These are phyloP conservation scores for Pachyrhizus erosus DNA, from an alignment of 306 rosid species.

Conservation along the genomic window DNA sequence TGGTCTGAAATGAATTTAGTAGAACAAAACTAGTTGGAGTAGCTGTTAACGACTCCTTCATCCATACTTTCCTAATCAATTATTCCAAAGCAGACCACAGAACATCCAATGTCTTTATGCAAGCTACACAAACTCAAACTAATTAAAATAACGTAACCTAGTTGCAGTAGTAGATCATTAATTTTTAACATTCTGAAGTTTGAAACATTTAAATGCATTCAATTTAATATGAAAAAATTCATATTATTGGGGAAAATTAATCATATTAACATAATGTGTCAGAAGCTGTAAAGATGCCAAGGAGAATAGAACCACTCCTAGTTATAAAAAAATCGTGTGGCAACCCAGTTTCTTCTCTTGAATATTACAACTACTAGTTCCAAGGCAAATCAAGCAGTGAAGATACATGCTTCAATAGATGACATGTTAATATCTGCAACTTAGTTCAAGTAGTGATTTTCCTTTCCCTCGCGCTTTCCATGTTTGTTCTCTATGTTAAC, in stretches of 20 bases:
- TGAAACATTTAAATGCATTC: background rate
- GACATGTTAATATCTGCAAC: background rate
- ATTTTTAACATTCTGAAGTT: background rate
- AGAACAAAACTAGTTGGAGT: background rate
- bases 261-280: background rate
- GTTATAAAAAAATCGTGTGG: background rate
- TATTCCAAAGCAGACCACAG: background rate
- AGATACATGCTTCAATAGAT: background rate
- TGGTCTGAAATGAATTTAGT: background rate
- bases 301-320: background rate
- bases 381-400: background rate
- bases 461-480: background rate
- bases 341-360: background rate
- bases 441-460: background rate
- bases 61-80: background rate
- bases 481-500: background rate
- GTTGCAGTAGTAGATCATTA: background rate
- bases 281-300: background rate
- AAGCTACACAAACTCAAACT: conserved; percentile 7
- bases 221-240: background rate
- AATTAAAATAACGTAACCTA: background rate
- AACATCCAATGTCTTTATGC: conserved; percentile 16
- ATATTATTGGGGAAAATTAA: background rate
- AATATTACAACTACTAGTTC: background rate
- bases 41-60: background rate